A percentile compares a stretch with the other conserved stretches of the same genome.
phyloP scores from a whole-genome alignment of 352 stramenopile species.

The Blastocystis sp. region DNA sequence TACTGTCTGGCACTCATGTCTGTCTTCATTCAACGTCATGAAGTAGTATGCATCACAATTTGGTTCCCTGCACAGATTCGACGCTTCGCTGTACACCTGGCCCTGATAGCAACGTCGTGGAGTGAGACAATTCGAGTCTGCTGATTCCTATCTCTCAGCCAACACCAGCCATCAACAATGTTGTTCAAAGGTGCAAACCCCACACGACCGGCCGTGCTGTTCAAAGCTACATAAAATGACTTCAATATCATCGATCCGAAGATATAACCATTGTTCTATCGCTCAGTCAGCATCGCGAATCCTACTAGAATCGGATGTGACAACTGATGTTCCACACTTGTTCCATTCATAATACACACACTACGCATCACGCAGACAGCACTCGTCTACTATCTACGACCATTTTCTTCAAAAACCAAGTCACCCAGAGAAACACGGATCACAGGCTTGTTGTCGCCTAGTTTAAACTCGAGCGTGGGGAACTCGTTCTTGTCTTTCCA shows the following conservation, averaged over 20 bases:
- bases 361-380: not conserved
- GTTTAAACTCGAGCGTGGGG: not conserved
- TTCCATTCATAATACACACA: slow-evolving; percentile 41
- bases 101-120: not conserved
- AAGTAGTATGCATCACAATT: slow-evolving; percentile 51
- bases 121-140: not conserved
- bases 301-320: not conserved
- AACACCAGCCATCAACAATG: not conserved
- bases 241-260: not conserved
- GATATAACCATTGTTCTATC: slow-evolving; percentile 5
- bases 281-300: not conserved
- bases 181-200: not conserved
- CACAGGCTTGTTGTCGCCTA: not conserved
- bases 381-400: not conserved
- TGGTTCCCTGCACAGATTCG: slow-evolving; percentile 6
- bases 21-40: slow-evolving; percentile 35
- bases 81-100: not conserved
- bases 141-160: not conserved
- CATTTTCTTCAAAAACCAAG: not conserved
- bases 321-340: not conserved
- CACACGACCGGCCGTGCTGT: not conserved
- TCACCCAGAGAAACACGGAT: not conserved
- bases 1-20: slow-evolving; percentile 37
- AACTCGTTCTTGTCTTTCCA: not conserved
- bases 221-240: slow-evolving; percentile 15